Evolutionary conservation across 2,329 filamentous ascomycete species (phyloP).

Genomic region (Arthroderma sp.): DNA sequence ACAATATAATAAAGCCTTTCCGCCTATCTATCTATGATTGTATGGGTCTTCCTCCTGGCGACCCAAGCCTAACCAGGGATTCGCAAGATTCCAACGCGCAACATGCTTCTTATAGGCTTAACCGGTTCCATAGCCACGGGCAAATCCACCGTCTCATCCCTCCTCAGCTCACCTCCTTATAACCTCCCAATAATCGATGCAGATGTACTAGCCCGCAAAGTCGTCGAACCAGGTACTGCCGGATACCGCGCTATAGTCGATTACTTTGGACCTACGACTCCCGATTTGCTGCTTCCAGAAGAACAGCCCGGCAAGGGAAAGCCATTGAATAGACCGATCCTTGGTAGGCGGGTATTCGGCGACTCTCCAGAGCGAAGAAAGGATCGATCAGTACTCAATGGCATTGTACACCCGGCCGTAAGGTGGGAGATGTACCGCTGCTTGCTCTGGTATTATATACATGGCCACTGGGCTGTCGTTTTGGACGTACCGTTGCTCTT

Average conservation of each 20-base stretch:
- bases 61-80: background rate
- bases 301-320: slow-evolving; percentile 32
- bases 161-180: slow-evolving; percentile 71
- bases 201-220: slow-evolving; percentile 79
- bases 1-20: background rate
- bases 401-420: slow-evolving; percentile 87
- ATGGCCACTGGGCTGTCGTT: slow-evolving; percentile 76
- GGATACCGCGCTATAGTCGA: slow-evolving; percentile 73
- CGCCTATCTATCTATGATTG: background rate
- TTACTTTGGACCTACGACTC: slow-evolving; percentile 70
- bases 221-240: slow-evolving; percentile 80
- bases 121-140: slow-evolving; percentile 96
- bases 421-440: slow-evolving; percentile 66
- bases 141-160: slow-evolving; percentile 85
- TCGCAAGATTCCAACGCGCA: background rate
- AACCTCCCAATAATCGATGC: slow-evolving; percentile 86
- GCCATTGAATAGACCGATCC: slow-evolving; percentile 71
- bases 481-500: slow-evolving; percentile 87
- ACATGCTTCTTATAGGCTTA: slow-evolving; percentile 90
- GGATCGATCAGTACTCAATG: slow-evolving; percentile 68
- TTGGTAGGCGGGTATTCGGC: slow-evolving; percentile 80
- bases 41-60: background rate
- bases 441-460: slow-evolving; percentile 60
- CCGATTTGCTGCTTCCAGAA: slow-evolving; percentile 63
- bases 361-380: slow-evolving; percentile 54